Conservation (phyloP, 2,329 filamentous ascomycete genomes). For the Plenodomus tracheiphilus region DNA sequence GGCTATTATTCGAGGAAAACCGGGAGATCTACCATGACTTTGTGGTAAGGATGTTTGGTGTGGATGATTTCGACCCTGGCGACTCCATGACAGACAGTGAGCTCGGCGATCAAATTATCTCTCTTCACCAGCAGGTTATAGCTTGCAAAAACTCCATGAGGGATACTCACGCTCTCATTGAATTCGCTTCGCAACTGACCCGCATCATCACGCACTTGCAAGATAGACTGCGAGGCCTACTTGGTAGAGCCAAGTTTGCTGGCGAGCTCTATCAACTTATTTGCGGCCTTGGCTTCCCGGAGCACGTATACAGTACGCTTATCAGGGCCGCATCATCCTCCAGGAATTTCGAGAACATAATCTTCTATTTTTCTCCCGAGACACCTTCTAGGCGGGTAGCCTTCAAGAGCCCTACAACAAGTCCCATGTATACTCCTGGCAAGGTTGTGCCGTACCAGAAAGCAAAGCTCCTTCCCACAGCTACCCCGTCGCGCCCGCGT, state of each 20-base stretch:
- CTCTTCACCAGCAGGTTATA: not conserved
- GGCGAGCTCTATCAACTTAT: constrained; percentile 10
- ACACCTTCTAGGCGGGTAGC: not conserved
- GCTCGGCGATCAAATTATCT: constrained; percentile 4
- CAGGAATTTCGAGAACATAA: not conserved
- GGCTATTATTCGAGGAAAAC: not conserved
- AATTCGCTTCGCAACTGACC: not conserved
- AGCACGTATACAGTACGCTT: constrained; percentile 9
- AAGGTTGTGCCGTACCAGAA: not conserved
- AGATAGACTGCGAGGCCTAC: constrained; percentile 4
- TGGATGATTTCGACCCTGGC: not conserved
- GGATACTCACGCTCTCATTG: constrained; percentile 3
- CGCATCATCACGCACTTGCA: not conserved
- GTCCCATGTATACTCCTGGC: too few relatives aligned
- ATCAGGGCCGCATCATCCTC: constrained; percentile 1
- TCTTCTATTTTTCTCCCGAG: not conserved
- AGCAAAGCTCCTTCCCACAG: too few relatives aligned
- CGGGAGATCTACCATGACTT: not conserved
- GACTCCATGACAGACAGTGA: constrained; percentile 2
- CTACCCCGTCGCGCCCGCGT: too few relatives aligned
- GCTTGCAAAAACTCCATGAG: not conserved
- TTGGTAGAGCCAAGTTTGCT: constrained; percentile 7
- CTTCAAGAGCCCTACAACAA: not conserved
- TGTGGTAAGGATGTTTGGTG: constrained; percentile 5
- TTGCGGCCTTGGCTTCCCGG: constrained; percentile 8